Evolutionary conservation across 768 basidiomycete genomes (phyloP), one percentile per base, ranked within the genome.

Genomic region (Termitomyces sp.): DNA sequence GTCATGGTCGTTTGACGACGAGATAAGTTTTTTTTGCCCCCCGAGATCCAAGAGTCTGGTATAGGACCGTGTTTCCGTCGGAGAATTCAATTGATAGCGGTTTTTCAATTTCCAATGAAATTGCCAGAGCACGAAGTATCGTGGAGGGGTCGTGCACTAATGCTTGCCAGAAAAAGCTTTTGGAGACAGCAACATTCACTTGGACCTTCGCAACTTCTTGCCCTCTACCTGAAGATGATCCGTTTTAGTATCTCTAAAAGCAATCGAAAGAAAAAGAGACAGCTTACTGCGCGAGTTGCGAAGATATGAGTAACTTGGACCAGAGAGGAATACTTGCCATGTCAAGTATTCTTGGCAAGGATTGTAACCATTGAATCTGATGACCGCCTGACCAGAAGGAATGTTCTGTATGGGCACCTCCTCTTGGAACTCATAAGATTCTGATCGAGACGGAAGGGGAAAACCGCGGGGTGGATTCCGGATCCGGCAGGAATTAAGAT

Each of bases 81-180:
- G 67, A 60, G 37, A 69, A 24, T 39, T 68, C 62, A 53, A 80
- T 70, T 6, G 72, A 75, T 50, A 80, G 62, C 15, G 72, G 59
- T 8, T 71, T 55, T 12, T 72, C 75, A 7, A 74, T 66, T 62
- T 78, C 78, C 31, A 80, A 62, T 7, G 78, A 78, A 44, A 74
- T 67, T 5, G 75, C 71, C 8, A 80, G 69, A 12, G 76, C 76
- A 30, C 71, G 68, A 20, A 74, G 68, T 22, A 80, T 66, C 27
- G 74, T 71, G 8, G 62, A 69, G 4, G 73, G 66, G 42, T 75
- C 69, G n/a, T 63, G 66, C 41, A 67, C 63, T 22, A 78, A 63
- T 52, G 63, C 61, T 22, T 64, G 46, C 39, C 76, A 74, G 24
- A 74, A 78, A 6, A 66, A 60, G 0, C 73, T 72, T 39, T 69